Conservation (phyloP, 2,329 filamentous ascomycete genomes). For the Calonectria pseudoturangicola region DNA sequence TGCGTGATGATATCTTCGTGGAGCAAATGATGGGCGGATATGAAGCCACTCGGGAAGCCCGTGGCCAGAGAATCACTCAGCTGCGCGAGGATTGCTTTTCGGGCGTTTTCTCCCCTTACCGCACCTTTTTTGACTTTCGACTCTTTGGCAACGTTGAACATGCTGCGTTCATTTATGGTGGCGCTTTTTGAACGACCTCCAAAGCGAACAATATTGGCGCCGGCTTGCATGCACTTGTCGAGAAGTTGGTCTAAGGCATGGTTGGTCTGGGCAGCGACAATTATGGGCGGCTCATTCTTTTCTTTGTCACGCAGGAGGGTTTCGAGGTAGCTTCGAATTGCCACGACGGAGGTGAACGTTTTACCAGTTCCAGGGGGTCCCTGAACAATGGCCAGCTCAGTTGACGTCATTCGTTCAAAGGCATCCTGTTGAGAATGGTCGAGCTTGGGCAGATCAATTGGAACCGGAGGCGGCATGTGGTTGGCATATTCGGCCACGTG, state of each 20-base stretch:
- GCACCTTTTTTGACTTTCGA: conserved; percentile 41
- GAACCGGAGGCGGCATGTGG: conserved; percentile 22
- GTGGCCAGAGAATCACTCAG: conserved; percentile 40
- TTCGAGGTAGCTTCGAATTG: conserved; percentile 70
- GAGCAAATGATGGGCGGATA: conserved; percentile 73
- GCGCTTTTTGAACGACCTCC: conserved; percentile 82
- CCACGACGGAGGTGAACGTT: conserved; percentile 86
- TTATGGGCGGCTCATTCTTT: conserved; percentile 74
- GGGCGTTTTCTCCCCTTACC: conserved; percentile 33
- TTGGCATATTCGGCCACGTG: conserved; percentile 56
- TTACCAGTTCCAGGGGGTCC: conserved; percentile 87
- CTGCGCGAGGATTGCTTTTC: conserved; percentile 35
- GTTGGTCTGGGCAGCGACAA: conserved; percentile 91
- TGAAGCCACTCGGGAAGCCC: conserved; percentile 63
- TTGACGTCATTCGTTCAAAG: conserved; percentile 81
- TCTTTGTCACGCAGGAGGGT: conserved; percentile 66
- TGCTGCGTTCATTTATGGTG: conserved; percentile 78
- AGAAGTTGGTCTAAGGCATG: conserved; percentile 92
- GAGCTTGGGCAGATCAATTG: conserved; percentile 63
- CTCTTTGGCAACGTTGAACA: conserved; percentile 75
- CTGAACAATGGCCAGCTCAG: conserved; percentile 84
- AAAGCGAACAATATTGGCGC: conserved; percentile 72
- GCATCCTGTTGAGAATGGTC: conserved; percentile 84
- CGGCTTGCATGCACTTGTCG: conserved; percentile 72
- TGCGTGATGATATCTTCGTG: conserved; percentile 75